These are phyloP conservation scores for Magnolia sinica DNA, from an alignment of 164 flowering plant species.

Conservation along the genomic window DNA sequence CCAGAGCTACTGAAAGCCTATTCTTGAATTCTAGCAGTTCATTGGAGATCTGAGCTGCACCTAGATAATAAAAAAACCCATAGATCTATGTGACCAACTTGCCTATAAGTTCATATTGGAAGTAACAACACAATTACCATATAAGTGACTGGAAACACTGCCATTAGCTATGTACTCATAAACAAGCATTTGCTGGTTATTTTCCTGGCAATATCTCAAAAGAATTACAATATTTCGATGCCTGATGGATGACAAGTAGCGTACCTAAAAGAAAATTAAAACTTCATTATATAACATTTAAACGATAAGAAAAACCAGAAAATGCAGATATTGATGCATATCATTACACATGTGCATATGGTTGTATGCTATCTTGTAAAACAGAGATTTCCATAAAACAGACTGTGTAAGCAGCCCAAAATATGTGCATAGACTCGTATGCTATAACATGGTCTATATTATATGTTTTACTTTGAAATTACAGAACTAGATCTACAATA, in stretches of 20 bases:
- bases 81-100: neutral
- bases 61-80: slow-evolving; percentile 28
- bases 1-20: slow-evolving; percentile 74
- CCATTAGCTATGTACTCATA: slow-evolving; percentile 86
- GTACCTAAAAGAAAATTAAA: slow-evolving; percentile 44
- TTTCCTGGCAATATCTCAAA: slow-evolving; percentile 86
- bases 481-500: too few relatives aligned
- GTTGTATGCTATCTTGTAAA: neutral
- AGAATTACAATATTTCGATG: slow-evolving; percentile 78
- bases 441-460: too few relatives aligned
- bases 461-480: too few relatives aligned
- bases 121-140: slow-evolving; percentile 46
- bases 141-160: slow-evolving; percentile 81
- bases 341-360: neutral
- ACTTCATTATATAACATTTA: neutral
- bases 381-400: neutral
- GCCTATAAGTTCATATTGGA: neutral
- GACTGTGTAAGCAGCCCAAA: too few relatives aligned
- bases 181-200: slow-evolving; percentile 65
- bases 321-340: neutral
- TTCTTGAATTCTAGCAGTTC: slow-evolving; percentile 84
- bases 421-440: too few relatives aligned
- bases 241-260: slow-evolving; percentile 72
- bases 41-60: slow-evolving; percentile 48
- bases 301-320: neutral